Base-by-base conservation (phyloP, 2,329 filamentous ascomycete genomes). In the Botrytis cinerea region DNA sequence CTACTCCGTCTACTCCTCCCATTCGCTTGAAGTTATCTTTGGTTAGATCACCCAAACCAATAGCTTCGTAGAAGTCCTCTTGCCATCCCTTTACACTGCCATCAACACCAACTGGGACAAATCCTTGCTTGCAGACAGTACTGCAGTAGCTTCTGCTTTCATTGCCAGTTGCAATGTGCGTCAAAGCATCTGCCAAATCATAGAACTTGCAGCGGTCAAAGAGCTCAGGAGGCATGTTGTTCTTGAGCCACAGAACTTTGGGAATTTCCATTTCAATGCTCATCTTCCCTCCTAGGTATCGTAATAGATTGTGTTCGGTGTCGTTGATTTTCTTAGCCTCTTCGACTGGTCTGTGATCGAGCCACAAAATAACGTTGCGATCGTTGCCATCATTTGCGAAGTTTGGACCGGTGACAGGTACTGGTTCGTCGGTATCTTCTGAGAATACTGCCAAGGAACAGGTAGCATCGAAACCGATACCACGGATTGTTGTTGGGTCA, bases 191-290 rank as follows among this genome's bases (percentile, higher is more conserved):
- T 0, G 91, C 91, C 79, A 99, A 84, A 81, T 99, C 96, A 83
- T 97, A 99, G 81, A 99, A 99, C 83, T 97, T 98, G 90, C 95
- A 98, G 75, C 92, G 90, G 73, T 91, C 91, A 80, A 98, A 99
- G 25, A 96, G 86, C 79, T 97, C 93, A 72, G 92, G 87, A 3
- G 96, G 92, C 96, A 99, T 98, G 84, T 98, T 89, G 83, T 97
- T 97, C 88, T 98, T 98, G 81, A 99, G 87, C 96, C 96, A 99
- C 73, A 98, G 87, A 1, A 98, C 93, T 85, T 99, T 99, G 76
- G 96, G 96, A 73, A 99, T 97, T 83, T 99, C 96, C 96, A 99
- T 99, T 86, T 99, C 96, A 77, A 98, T 95, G 82, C 94, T 97
- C 96, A 99, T 99, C 82, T 92, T 95, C 76, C 96, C 96, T 78